phyloP scores from a whole-genome alignment of 768 basidiomycete genomes.

The Omphalotus guepiniiformis region DNA sequence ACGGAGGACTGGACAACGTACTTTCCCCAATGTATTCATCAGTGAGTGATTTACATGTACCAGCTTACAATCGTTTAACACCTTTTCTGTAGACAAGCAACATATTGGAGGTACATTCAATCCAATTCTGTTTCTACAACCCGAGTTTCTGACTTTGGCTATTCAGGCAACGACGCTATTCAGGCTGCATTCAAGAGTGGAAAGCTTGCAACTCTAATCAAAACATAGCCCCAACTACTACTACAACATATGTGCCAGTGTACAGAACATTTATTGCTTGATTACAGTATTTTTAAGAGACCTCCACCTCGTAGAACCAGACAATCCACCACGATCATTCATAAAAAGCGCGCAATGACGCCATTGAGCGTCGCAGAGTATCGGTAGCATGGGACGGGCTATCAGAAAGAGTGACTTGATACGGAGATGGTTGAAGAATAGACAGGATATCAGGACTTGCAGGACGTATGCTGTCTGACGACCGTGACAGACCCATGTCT shows the following conservation, averaged over 20 bases:
- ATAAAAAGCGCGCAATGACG: slow-evolving; percentile 2
- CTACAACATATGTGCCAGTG: background rate
- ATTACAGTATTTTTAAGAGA: background rate
- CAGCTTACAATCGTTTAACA: background rate
- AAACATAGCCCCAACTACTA: background rate
- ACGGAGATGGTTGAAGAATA: too few species aligned
- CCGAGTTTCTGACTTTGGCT: background rate
- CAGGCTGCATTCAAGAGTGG: slow-evolving; percentile 10
- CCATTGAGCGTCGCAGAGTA: background rate
- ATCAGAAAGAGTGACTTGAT: too few species aligned
- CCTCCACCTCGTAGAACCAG: background rate
- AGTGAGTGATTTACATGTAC: slow-evolving; percentile 26
- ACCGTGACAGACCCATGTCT: background rate
- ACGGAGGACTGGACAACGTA: slow-evolving; percentile 41
- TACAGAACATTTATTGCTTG: background rate
- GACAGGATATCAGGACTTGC: too few species aligned
- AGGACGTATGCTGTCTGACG: too few species aligned
- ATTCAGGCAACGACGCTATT: slow-evolving; percentile 4
- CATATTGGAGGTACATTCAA: slow-evolving; percentile 32
- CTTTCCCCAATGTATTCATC: slow-evolving; percentile 57
- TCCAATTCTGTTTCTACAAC: background rate
- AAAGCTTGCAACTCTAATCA: slow-evolving; percentile 1
- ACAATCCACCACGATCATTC: background rate
- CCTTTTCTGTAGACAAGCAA: slow-evolving; percentile 24
- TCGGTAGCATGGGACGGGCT: too few species aligned